Conservation (phyloP, 2,329 filamentous ascomycete species). For the Hypomyces perniciosus region DNA sequence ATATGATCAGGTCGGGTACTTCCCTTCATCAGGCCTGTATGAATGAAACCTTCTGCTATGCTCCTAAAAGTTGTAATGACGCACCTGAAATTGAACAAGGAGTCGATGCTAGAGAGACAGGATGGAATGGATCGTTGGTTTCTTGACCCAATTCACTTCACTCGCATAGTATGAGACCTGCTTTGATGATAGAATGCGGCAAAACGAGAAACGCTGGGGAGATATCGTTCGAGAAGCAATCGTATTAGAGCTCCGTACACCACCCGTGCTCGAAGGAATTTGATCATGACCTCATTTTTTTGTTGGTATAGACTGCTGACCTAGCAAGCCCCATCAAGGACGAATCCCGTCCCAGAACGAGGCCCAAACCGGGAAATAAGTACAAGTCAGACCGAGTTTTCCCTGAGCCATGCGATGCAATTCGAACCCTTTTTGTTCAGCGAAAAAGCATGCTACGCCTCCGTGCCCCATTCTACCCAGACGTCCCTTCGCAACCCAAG, state of each 20-base stretch:
- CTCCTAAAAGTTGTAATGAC: too few relatives aligned
- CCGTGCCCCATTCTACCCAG: slow-evolving; percentile 30
- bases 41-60: too few relatives aligned
- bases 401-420: slow-evolving; percentile 35
- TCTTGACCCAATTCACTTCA: too few relatives aligned
- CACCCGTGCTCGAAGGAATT: slow-evolving; percentile 11
- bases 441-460: slow-evolving; percentile 35
- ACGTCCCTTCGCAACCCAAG: slow-evolving; percentile 24
- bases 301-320: slow-evolving; percentile 25
- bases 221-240: slow-evolving; percentile 7
- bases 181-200: too few relatives aligned
- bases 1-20: too few relatives aligned
- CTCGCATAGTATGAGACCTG: too few relatives aligned
- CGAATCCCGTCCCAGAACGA: slow-evolving; percentile 30
- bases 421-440: slow-evolving; percentile 27
- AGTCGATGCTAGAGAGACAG: too few relatives aligned
- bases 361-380: slow-evolving; percentile 32
- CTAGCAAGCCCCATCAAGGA: slow-evolving; percentile 27
- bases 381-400: slow-evolving; percentile 34
- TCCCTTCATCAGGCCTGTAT: too few relatives aligned
- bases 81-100: too few relatives aligned
- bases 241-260: slow-evolving; percentile 11
- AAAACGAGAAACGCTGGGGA: neutral
- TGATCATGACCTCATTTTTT: slow-evolving; percentile 36
- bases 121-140: too few relatives aligned